phyloP scores from a whole-genome alignment of 2,329 filamentous ascomycete species.

The Aspergillus novoparasiticus region DNA sequence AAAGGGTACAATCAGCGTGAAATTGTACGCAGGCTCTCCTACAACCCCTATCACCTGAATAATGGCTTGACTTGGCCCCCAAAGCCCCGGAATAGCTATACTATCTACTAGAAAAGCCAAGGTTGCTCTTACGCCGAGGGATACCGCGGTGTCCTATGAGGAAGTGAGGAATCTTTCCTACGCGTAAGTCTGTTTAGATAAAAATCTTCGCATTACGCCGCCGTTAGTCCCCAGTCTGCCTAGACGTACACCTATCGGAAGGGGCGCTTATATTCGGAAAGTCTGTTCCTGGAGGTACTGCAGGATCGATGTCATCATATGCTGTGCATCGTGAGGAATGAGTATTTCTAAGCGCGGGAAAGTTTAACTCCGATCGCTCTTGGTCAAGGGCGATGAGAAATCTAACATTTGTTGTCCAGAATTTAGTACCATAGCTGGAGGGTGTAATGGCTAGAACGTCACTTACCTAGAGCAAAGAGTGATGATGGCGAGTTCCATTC shows the following conservation, averaged over 20 bases:
- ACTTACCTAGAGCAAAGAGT: constrained; percentile 50
- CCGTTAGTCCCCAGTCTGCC: background rate
- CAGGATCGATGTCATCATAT: background rate
- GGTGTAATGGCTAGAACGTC: constrained; percentile 44
- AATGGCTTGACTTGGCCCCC: background rate
- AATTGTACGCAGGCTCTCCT: background rate
- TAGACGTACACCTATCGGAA: too few species aligned
- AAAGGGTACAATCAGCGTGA: background rate
- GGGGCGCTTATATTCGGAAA: background rate
- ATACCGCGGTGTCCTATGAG: background rate
- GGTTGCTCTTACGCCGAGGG: background rate
- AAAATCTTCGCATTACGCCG: background rate
- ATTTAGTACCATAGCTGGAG: constrained; percentile 21
- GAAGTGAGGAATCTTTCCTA: background rate
- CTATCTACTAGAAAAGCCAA: background rate
- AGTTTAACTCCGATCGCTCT: background rate
- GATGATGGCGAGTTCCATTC: constrained; percentile 46
- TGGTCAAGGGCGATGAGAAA: background rate
- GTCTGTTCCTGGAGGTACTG: background rate
- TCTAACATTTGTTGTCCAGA: background rate
- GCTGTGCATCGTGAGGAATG: background rate
- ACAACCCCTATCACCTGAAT: background rate
- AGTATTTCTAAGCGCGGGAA: background rate
- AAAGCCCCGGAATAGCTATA: background rate
- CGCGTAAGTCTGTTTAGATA: background rate